These are phyloP conservation scores for Salisapilia sapeloensis DNA, from an alignment of 352 stramenopile genomes.

Conservation along the genomic window DNA sequence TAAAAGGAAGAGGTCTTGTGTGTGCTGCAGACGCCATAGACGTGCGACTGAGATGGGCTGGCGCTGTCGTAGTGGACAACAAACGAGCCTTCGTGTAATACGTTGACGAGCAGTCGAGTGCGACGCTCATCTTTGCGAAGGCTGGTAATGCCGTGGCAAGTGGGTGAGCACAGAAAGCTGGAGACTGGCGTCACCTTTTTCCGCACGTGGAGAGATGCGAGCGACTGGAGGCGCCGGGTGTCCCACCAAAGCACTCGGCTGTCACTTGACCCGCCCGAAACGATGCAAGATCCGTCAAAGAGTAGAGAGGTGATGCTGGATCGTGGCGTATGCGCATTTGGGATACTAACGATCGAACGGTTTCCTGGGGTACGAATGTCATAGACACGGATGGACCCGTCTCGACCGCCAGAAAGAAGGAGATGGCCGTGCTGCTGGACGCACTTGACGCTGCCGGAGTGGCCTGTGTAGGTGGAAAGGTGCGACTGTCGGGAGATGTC, in stretches of 20 bases:
- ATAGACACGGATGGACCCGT: constrained; percentile 48
- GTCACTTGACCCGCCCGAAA: too few relatives aligned
- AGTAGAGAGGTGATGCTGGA: too few relatives aligned
- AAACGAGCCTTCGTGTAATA: constrained; percentile 23
- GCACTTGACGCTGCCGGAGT: constrained; percentile 66
- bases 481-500: constrained; percentile 22
- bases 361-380: constrained; percentile 13
- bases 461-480: constrained; percentile 17
- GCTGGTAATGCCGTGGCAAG: constrained; percentile 16
- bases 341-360: constrained; percentile 11
- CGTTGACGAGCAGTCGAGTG: constrained; percentile 31
- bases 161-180: not conserved
- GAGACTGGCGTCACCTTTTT: not conserved
- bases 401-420: constrained; percentile 37
- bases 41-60: too few relatives aligned
- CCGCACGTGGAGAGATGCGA: not conserved
- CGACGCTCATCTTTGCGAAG: constrained; percentile 15
- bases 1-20: too few relatives aligned
- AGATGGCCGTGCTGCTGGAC: constrained; percentile 18
- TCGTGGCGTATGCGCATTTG: constrained; percentile 26
- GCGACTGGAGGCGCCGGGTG: not conserved
- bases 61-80: too few relatives aligned
- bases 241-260: not conserved
- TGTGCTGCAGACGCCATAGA: too few relatives aligned
- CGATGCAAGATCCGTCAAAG: too few relatives aligned